Conservation (phyloP, 352 stramenopile genomes). For the Phytophthora macrochlamydospora region DNA sequence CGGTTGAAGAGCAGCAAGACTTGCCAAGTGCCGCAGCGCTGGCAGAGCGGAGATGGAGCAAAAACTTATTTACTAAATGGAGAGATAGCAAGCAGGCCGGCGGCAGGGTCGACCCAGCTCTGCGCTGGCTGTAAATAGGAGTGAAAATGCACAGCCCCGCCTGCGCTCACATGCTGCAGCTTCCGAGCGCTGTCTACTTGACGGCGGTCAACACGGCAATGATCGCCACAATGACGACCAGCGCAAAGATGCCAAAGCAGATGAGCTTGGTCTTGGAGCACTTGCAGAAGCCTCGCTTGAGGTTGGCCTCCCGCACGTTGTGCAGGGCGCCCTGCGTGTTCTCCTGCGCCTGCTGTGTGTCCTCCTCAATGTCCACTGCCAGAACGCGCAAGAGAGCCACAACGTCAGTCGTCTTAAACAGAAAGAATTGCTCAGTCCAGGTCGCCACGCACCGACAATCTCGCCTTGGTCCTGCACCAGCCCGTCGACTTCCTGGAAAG, state of each 20-base stretch:
- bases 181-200: constrained; percentile 18
- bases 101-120: background rate
- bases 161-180: background rate
- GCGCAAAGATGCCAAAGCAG: constrained; percentile 51
- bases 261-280: constrained; percentile 71
- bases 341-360: constrained; percentile 52
- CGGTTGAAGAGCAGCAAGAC: no score
- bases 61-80: constrained; percentile 3
- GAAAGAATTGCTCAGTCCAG: background rate
- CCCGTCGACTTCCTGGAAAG: constrained; percentile 67
- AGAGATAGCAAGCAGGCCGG: background rate
- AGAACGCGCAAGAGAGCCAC: constrained; percentile 2
- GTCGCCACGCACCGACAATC: constrained; percentile 51
- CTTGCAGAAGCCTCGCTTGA: constrained; percentile 53
- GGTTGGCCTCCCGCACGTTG: constrained; percentile 63
- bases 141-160: background rate
- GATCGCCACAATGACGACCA: constrained; percentile 55
- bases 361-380: constrained; percentile 64
- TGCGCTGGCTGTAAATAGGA: constrained; percentile 2
- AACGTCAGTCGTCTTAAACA: constrained; percentile 1
- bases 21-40: no score
- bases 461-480: constrained; percentile 70
- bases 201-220: constrained; percentile 49
- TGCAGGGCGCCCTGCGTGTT: constrained; percentile 54
- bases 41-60: background rate